phyloP scores from a whole-genome alignment of 1,284 basidiomycete species.

The Limonomyces culmigenus region DNA sequence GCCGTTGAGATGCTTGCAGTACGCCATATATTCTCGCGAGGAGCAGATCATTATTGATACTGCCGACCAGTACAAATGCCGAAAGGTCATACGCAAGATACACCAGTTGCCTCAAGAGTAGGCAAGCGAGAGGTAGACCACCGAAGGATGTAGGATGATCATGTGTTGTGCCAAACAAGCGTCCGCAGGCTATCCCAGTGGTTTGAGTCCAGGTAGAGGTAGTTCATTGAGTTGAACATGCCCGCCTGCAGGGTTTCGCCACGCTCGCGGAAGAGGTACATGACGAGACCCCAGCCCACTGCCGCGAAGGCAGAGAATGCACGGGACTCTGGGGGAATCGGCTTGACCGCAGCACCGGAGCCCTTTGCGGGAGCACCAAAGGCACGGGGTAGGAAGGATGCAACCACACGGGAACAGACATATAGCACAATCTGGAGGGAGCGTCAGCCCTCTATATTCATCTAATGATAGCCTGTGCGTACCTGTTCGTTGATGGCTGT shows the following conservation, averaged over 20 bases:
- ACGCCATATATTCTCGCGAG: slow-evolving; percentile 8
- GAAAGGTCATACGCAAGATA: too few relatives aligned
- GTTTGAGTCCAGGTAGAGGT: slow-evolving; percentile 71
- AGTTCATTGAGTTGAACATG: slow-evolving; percentile 76
- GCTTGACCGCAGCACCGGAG: slow-evolving; percentile 29
- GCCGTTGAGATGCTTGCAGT: slow-evolving; percentile 53
- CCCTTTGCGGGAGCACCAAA: slow-evolving; percentile 24
- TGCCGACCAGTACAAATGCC: slow-evolving; percentile 38
- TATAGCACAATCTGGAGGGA: slow-evolving; percentile 83
- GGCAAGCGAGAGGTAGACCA: neutral
- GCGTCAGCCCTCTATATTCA: neutral
- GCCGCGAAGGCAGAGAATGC: slow-evolving; percentile 86
- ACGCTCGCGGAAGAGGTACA: slow-evolving; percentile 86
- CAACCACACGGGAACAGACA: slow-evolving; percentile 76
- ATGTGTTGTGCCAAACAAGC: slow-evolving; percentile 68
- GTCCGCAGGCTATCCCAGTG: slow-evolving; percentile 55
- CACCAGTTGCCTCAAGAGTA: neutral
- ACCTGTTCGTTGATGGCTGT: slow-evolving; percentile 98
- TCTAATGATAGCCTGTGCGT: slow-evolving; percentile 11
- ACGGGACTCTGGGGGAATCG: slow-evolving; percentile 64
- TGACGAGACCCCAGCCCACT: slow-evolving; percentile 87
- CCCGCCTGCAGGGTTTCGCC: slow-evolving; percentile 86
- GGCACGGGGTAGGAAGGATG: slow-evolving; percentile 74
- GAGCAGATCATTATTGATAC: neutral
- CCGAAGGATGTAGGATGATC: too few relatives aligned